Evolutionary conservation across 2,329 filamentous ascomycete species (phyloP).

Genomic region (Talaromyces atroroseus): DNA sequence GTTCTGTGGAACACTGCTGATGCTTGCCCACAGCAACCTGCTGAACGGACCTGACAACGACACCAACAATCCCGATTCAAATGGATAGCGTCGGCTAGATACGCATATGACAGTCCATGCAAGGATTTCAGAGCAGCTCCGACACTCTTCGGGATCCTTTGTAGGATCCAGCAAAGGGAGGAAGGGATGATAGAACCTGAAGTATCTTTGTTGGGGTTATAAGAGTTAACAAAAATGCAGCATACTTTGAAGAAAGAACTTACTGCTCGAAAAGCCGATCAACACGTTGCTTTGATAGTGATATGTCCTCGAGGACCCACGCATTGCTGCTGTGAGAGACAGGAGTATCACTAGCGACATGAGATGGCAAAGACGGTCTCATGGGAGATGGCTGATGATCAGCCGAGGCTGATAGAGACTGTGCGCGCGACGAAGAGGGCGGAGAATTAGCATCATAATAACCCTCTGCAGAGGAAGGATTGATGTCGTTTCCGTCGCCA

Average conservation of each 20-base stretch:
- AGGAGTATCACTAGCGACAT: constrained; percentile 27
- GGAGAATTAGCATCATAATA: constrained; percentile 28
- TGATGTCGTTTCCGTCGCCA: constrained; percentile 25
- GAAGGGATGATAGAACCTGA: constrained; percentile 58
- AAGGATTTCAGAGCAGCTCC: constrained; percentile 52
- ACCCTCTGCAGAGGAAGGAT: constrained; percentile 31
- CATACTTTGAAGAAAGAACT: constrained; percentile 2
- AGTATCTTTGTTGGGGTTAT: constrained; percentile 47
- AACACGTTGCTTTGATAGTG: constrained; percentile 33
- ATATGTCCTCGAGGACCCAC: constrained; percentile 47
- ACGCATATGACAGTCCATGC: constrained; percentile 61
- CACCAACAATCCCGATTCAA: constrained; percentile 50
- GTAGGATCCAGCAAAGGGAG: constrained; percentile 55
- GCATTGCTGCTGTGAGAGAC: constrained; percentile 35
- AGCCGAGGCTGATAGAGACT: constrained; percentile 30
- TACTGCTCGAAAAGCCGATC: constrained; percentile 42
- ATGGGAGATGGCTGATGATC: constrained; percentile 27
- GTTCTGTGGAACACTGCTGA: constrained; percentile 54
- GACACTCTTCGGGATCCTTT: constrained; percentile 52
- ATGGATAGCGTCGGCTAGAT: constrained; percentile 53
- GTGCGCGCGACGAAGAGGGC: constrained; percentile 19
- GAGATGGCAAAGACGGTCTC: constrained; percentile 29
- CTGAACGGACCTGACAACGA: constrained; percentile 48
- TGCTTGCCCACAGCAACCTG: constrained; percentile 55
- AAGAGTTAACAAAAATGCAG: neutral